phyloP scores from a whole-genome alignment of 2,329 filamentous ascomycete species.

The Penicillium oxalicum region DNA sequence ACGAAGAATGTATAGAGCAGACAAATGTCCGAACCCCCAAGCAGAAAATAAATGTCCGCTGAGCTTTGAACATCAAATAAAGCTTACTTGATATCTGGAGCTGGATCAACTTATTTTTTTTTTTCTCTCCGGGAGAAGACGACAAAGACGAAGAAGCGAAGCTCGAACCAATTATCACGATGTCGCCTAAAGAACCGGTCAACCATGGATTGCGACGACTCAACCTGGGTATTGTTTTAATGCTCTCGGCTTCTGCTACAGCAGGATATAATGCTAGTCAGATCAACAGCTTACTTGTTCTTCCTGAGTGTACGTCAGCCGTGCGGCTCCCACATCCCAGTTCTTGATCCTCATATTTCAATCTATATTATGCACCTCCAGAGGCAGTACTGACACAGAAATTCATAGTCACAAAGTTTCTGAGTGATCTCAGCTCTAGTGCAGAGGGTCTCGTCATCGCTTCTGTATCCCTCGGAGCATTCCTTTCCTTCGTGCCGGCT shows the following conservation, averaged over 20 bases:
- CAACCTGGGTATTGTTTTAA: slow-evolving; percentile 19
- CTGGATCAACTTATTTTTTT: background rate
- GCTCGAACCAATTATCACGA: background rate
- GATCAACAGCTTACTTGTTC: slow-evolving; percentile 20
- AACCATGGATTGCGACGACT: slow-evolving; percentile 15
- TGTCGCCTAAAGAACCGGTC: slow-evolving; percentile 3
- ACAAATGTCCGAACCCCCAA: slow-evolving; percentile 4
- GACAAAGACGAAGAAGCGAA: too few relatives aligned
- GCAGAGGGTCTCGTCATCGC: slow-evolving; percentile 18
- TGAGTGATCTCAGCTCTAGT: slow-evolving; percentile 13
- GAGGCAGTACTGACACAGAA: slow-evolving; percentile 3
- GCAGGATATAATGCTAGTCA: slow-evolving; percentile 22
- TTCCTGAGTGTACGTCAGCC: slow-evolving; percentile 17
- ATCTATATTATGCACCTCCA: background rate
- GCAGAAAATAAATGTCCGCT: slow-evolving; percentile 2
- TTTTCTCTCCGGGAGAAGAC: too few relatives aligned
- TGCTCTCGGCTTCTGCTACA: slow-evolving; percentile 21
- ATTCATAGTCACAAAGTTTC: slow-evolving; percentile 12
- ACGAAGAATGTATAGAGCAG: slow-evolving; percentile 2
- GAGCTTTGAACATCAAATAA: slow-evolving; percentile 1
- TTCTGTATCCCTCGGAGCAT: slow-evolving; percentile 19
- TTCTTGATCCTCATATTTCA: too few relatives aligned
- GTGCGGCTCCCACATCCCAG: too few relatives aligned
- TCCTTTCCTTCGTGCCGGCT: slow-evolving; percentile 19
- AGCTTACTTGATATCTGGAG: background rate